Evolutionary conservation across 257 asterid species (phyloP).

Genomic region (Primulina tabacum): DNA sequence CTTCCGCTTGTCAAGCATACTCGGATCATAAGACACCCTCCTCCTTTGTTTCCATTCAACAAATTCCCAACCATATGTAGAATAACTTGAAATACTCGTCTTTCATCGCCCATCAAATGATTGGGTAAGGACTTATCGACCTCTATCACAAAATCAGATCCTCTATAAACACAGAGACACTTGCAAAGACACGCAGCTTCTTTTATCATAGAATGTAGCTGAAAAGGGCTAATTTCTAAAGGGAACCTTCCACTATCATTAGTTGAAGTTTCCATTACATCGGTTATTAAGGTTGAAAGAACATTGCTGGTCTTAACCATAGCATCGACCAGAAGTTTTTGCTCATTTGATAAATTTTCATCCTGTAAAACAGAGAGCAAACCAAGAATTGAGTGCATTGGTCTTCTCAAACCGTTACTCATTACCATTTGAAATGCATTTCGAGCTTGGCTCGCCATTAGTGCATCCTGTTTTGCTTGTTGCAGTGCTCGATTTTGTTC

Average conservation of each 20-base stretch:
- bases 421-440: slow-evolving; percentile 72
- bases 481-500: slow-evolving; percentile 78
- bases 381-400: slow-evolving; percentile 86
- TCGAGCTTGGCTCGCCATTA: slow-evolving; percentile 85
- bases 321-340: slow-evolving; percentile 58
- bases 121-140: slow-evolving; percentile 73
- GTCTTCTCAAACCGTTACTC: slow-evolving; percentile 84
- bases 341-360: slow-evolving; percentile 56
- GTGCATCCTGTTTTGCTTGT: slow-evolving; percentile 74
- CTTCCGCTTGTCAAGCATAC: slow-evolving; percentile 50
- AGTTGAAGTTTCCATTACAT: slow-evolving; percentile 65
- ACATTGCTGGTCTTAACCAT: slow-evolving; percentile 73
- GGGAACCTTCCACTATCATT: slow-evolving; percentile 61
- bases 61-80: slow-evolving; percentile 84
- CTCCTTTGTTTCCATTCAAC: slow-evolving; percentile 50
- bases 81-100: slow-evolving; percentile 76
- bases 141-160: slow-evolving; percentile 55
- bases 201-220: slow-evolving; percentile 63
- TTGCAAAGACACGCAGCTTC: slow-evolving; percentile 81
- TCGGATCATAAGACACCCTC: slow-evolving; percentile 53
- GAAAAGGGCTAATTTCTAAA: slow-evolving; percentile 60
- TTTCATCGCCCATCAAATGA: slow-evolving; percentile 88
- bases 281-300: slow-evolving; percentile 65
- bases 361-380: slow-evolving; percentile 71
- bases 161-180: slow-evolving; percentile 65